Conservation (phyloP, 2,329 filamentous ascomycete species). For the Sporothrix mexicana region DNA sequence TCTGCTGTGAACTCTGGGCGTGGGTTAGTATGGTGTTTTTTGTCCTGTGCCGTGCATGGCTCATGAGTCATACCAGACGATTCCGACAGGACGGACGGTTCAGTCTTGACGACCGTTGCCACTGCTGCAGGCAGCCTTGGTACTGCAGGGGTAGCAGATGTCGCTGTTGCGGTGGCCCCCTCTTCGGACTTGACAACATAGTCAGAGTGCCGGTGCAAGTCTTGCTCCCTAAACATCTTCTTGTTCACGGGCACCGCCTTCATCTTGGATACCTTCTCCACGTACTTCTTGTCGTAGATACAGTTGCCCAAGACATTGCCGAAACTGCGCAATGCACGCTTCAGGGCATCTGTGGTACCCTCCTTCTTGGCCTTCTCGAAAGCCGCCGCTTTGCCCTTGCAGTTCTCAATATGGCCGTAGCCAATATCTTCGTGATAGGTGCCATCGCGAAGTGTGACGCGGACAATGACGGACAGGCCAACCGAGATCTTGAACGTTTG, state of each 20-base stretch:
- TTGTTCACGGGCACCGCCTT: conserved; percentile 70
- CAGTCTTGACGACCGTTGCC: background rate
- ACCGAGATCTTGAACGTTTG: conserved; percentile 80
- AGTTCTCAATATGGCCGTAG: conserved; percentile 96
- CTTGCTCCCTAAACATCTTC: conserved; percentile 74
- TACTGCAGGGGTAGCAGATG: background rate
- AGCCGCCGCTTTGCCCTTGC: conserved; percentile 89
- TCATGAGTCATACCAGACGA: conserved; percentile 25
- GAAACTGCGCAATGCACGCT: conserved; percentile 87
- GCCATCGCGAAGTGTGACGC: conserved; percentile 88
- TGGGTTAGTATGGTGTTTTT: background rate
- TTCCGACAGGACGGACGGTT: conserved; percentile 6
- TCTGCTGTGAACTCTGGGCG: conserved; percentile 20
- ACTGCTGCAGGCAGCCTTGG: background rate
- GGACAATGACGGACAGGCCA: conserved; percentile 86
- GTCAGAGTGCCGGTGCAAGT: conserved; percentile 80
- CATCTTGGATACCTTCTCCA: conserved; percentile 86
- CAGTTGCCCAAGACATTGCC: conserved; percentile 98
- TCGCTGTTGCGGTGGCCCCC: conserved; percentile 29
- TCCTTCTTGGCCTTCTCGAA: conserved; percentile 99
- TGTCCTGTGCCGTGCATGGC: too few relatives aligned
- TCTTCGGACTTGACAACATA: conserved; percentile 67
- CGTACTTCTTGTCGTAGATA: conserved; percentile 95
- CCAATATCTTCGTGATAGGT: conserved; percentile 98
- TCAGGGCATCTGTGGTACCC: conserved; percentile 91